A percentile compares a stretch with the other conserved stretches of the same genome.
Conservation (phyloP, 2,329 filamentous ascomycete species). For the Sporothrix globosa region DNA sequence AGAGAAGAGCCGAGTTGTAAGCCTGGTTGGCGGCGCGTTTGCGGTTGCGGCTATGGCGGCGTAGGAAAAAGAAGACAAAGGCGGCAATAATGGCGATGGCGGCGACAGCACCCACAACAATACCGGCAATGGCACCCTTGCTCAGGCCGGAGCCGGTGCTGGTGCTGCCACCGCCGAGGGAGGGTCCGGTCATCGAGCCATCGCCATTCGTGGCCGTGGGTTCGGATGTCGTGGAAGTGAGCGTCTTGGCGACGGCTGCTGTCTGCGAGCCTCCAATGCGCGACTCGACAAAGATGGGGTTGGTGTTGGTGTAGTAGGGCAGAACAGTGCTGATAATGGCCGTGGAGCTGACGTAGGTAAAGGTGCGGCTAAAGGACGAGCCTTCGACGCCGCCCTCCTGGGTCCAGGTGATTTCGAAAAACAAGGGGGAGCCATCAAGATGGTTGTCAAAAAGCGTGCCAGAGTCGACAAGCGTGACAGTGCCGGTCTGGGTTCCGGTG, state of each 20-base stretch:
- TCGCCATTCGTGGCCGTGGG: slow-evolving; percentile 1
- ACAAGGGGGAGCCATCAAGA: not conserved
- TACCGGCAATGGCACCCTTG: slow-evolving; percentile 53
- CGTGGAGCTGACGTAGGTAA: not conserved
- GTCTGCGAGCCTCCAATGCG: not conserved
- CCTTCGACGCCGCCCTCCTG: not conserved
- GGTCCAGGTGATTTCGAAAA: not conserved
- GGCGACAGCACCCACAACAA: slow-evolving; percentile 49
- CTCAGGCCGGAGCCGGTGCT: slow-evolving; percentile 41
- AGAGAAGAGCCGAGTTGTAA: slow-evolving; percentile 30
- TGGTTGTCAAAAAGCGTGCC: not conserved
- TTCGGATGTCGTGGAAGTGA: too few relatives aligned
- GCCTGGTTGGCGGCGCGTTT: slow-evolving; percentile 24
- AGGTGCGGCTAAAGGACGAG: not conserved
- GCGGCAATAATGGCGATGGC: slow-evolving; percentile 47
- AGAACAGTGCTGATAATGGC: not conserved
- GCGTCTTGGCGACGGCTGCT: too few relatives aligned
- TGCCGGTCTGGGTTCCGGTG: not conserved
- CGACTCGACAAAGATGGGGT: slow-evolving; percentile 3
- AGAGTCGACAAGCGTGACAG: not conserved
- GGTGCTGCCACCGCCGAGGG: not conserved
- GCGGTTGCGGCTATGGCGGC: slow-evolving; percentile 45
- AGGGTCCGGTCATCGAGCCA: not conserved
- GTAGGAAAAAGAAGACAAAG: slow-evolving; percentile 51
- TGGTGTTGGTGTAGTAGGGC: not conserved